Conservation (phyloP, 164 flowering plant genomes). For the Kingdonia uniflora region DNA sequence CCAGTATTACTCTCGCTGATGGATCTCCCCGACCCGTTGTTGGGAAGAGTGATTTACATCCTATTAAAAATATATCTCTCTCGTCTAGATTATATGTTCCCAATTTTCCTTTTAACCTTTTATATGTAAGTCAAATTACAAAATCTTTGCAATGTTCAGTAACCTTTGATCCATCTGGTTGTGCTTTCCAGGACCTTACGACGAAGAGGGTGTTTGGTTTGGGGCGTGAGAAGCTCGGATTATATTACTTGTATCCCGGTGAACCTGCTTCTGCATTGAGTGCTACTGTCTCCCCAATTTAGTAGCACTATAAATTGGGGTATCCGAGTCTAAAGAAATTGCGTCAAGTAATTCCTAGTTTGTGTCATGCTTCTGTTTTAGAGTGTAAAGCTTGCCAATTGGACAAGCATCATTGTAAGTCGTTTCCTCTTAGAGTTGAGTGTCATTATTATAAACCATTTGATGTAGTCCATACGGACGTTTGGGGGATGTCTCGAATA, state of each 20-base stretch:
- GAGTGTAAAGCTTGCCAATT: neutral
- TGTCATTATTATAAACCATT: neutral
- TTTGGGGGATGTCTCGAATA: too few species aligned
- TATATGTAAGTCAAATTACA: neutral
- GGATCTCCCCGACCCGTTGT: neutral
- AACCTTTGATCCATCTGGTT: neutral
- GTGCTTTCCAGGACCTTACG: neutral
- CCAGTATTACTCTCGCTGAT: too few species aligned
- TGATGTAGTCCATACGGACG: neutral
- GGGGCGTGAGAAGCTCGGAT: neutral
- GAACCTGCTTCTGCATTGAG: neutral
- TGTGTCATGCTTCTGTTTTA: neutral
- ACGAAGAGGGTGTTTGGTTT: slow-evolving; percentile 1
- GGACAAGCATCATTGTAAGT: neutral
- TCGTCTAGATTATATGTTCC: neutral
- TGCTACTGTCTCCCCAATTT: too few species aligned
- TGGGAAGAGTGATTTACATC: neutral
- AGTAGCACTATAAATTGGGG: neutral
- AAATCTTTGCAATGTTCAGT: neutral
- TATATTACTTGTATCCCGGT: neutral
- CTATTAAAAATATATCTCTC: neutral
- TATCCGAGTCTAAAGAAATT: neutral
- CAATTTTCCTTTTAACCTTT: neutral
- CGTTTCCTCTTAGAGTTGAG: neutral
- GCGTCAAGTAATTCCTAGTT: neutral